Base-by-base conservation (phyloP, 2,329 filamentous ascomycete species). In the Lecanicillium sp. region DNA sequence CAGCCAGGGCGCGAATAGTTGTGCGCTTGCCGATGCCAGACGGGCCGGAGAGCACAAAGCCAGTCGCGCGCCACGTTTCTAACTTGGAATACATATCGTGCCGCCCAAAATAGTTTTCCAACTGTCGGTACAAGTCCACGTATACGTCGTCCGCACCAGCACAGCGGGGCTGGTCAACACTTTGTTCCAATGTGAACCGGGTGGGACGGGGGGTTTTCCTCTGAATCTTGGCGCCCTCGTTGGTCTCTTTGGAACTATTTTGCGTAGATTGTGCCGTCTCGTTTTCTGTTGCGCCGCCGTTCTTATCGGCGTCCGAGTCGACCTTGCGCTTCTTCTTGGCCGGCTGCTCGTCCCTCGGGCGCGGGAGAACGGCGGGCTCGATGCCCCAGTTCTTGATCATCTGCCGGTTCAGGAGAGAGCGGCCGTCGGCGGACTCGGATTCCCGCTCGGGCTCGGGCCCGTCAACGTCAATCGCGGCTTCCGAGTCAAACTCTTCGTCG, bases 11-110 rank as follows among this genome's bases (percentile, higher is more conserved):
- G 57, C 84, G 79, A 6, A 87, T 81, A 39, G 91, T 77, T 62
- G 87, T 83, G 0, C 83, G 88, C 63, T 94, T 93, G 53, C 88
- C 88, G 53, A 86, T 89, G 15, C 87, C 87, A 1, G 85, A 80
- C 1, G 88, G 88, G 0, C 88, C 88, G 56, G 90, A 86, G 2
- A 94, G 67, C 3, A 93, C 65, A 14, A 93, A 80, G 42, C 87
- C 87, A 0, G 58, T 50, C 0, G 51, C 45, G 15, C 46, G 52
- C n/a, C 55, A 49, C 47, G 53, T 55, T 5, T 41, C 33, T 4
- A 50, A 50, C 11, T 37, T 17, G 8, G 51, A 48, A 36, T 56
- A 58, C 8, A 54, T 17, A 7, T 58, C 54, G 2, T 59, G 55
- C 11, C 42, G 42, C 44, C 55, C 58, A 12, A 67, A 43, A 0